phyloP scores from a whole-genome alignment of 2,329 filamentous ascomycete species.

The Ophiostoma perfectum region DNA sequence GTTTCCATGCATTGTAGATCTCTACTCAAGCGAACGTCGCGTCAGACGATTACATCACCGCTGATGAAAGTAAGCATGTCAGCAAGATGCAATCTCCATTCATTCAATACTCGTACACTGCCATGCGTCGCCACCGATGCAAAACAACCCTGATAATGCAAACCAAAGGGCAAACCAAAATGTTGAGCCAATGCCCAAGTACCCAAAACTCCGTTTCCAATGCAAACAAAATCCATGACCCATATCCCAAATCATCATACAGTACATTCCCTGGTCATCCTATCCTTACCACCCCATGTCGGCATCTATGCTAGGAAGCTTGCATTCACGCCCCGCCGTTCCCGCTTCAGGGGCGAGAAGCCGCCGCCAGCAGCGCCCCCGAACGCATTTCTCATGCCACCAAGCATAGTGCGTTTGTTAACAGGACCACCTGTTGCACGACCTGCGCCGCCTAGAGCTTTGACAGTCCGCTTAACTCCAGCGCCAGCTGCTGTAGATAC shows the following conservation, averaged over 20 bases:
- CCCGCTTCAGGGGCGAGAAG: slow-evolving; percentile 70
- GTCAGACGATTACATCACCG: neutral
- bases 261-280: neutral
- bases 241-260: neutral
- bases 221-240: neutral
- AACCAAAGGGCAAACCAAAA: neutral
- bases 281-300: neutral
- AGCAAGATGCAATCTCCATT: neutral
- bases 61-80: neutral
- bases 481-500: slow-evolving; percentile 17
- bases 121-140: neutral
- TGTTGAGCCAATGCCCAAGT: neutral
- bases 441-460: slow-evolving; percentile 25
- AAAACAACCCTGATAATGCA: neutral
- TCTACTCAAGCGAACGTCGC: neutral
- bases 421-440: slow-evolving; percentile 30
- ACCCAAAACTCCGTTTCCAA: slow-evolving; percentile 9
- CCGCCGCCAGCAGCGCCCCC: slow-evolving; percentile 30
- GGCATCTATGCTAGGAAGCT: slow-evolving; percentile 47
- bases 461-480: slow-evolving; percentile 27
- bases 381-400: slow-evolving; percentile 44
- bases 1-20: neutral
- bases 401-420: slow-evolving; percentile 31
- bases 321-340: slow-evolving; percentile 56
- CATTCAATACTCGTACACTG: neutral